phyloP scores from a whole-genome alignment of 495 filamentous ascomycete genomes.

The Darksidea phi region DNA sequence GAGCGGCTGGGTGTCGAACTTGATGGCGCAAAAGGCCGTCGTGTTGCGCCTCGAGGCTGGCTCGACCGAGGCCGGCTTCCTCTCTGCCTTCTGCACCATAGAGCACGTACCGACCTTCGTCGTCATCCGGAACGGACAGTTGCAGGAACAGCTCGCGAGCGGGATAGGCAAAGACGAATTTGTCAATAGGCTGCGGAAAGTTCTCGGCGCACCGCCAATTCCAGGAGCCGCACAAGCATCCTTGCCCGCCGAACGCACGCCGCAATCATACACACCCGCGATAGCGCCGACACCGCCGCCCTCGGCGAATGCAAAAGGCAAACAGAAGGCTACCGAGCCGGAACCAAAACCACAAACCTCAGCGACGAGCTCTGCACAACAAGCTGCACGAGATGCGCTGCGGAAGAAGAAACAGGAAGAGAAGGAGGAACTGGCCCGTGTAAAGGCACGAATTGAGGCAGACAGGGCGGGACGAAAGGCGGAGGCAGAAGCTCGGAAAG shows the following conservation, averaged over 20 bases:
- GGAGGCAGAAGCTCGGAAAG: slow-evolving; percentile 52
- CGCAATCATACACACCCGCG: background rate
- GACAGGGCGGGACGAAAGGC: slow-evolving; percentile 64
- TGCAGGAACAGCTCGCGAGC: slow-evolving; percentile 26
- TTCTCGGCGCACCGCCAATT: slow-evolving; percentile 18
- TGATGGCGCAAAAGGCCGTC: slow-evolving; percentile 60
- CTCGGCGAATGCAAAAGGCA: slow-evolving; percentile 35
- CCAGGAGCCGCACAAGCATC: background rate
- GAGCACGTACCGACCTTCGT: slow-evolving; percentile 70
- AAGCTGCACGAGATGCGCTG: slow-evolving; percentile 30
- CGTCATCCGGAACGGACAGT: slow-evolving; percentile 56
- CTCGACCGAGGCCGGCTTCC: slow-evolving; percentile 74
- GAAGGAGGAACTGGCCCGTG: slow-evolving; percentile 39
- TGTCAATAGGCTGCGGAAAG: slow-evolving; percentile 22
- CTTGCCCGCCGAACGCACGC: no score
- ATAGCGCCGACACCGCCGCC: slow-evolving; percentile 4
- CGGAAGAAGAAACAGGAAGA: slow-evolving; percentile 38
- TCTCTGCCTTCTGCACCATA: slow-evolving; percentile 77
- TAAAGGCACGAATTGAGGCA: slow-evolving; percentile 40
- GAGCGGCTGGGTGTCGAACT: slow-evolving; percentile 54
- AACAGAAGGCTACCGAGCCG: slow-evolving; percentile 26
- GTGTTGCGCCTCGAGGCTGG: slow-evolving; percentile 65
- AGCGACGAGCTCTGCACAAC: slow-evolving; percentile 24
- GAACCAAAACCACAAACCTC: slow-evolving; percentile 24
- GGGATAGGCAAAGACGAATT: slow-evolving; percentile 31